These are phyloP conservation scores for Thielaviopsis populi DNA, from an alignment of 2,329 filamentous ascomycete genomes.

Conservation along the genomic window DNA sequence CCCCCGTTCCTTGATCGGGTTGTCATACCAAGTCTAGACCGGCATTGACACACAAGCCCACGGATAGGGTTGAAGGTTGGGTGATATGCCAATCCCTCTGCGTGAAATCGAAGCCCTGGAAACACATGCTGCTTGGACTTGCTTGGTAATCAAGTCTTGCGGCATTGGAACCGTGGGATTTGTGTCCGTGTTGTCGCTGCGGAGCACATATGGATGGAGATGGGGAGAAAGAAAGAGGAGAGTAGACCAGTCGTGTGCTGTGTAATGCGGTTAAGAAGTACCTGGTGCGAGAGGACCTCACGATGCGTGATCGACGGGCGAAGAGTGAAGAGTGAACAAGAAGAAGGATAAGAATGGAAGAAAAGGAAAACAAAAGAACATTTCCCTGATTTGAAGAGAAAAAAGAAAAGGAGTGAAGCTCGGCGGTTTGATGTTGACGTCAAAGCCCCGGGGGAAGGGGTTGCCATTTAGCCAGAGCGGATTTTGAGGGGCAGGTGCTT, in stretches of 20 bases:
- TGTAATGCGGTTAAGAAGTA: not conserved
- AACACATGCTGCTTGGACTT: not conserved
- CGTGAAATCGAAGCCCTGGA: too few relatives aligned
- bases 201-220: not conserved
- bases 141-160: not conserved
- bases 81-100: too few relatives aligned
- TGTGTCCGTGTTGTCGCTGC: not conserved
- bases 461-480: not conserved
- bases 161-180: not conserved
- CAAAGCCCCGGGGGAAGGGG: not conserved
- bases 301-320: not conserved
- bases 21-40: too few relatives aligned
- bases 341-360: not conserved
- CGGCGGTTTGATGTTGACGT: not conserved
- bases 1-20: too few relatives aligned
- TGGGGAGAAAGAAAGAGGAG: not conserved
- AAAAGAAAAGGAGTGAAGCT: not conserved
- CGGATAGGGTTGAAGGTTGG: too few relatives aligned
- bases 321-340: not conserved
- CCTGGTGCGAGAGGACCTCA: not conserved
- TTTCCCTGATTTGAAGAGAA: too few relatives aligned
- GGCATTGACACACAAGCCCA: too few relatives aligned
- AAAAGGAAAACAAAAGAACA: too few relatives aligned
- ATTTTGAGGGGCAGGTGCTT: not conserved
- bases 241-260: too few relatives aligned